Base-by-base conservation (phyloP, 2,329 filamentous ascomycete genomes). In the Didymella pinodella region DNA sequence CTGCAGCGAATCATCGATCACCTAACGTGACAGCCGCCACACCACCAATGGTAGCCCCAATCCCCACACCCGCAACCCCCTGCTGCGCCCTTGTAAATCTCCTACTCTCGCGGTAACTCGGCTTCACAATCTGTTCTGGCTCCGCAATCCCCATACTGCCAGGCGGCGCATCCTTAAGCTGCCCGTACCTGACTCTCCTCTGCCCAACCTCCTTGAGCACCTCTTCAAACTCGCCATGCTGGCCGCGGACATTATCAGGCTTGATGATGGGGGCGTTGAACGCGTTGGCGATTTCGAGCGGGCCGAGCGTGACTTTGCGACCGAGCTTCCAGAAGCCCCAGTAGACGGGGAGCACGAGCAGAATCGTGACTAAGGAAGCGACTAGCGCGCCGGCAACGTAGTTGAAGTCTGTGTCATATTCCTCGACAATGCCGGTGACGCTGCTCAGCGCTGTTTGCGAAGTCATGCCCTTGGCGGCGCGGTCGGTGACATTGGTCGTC, bases 261-360 rank as follows among this genome's bases (percentile, higher is more conserved):
- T 58, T 52, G 43, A 69, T 62, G 34, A 66, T 64, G 5, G 68
- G 66, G 14, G 74, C 72, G 2, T 68, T 68, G 51, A 76, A 76
- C 1, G 73, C 74, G 22, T 75, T 68, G 1, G 73, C 72, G 31
- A 77, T 77, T 48, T 76, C 74, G 1, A 77, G 68, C 6, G 75
- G 75, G 14, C 68, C 69, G 0, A 77, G 64, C 5, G 74, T 72
- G 8, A 76, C 73, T 38, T 73, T 70, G 48, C 75, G 71, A 1
- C 74, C 74, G 0, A 77, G 69, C 32, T 76, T 62, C 75, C 74
- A 77, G 66, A 71, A 77, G 16, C 72, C 71, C 65, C 65, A 76
- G 65, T 73, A 77, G 0, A 70, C 68, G n/a, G 74, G 71, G 1
- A 75, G 59, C 0, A 77, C 71, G 58, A 67, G 66, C 31, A 75